phyloP scores from a whole-genome alignment of 73 alveolate species.

The Loxodes magnus region DNA sequence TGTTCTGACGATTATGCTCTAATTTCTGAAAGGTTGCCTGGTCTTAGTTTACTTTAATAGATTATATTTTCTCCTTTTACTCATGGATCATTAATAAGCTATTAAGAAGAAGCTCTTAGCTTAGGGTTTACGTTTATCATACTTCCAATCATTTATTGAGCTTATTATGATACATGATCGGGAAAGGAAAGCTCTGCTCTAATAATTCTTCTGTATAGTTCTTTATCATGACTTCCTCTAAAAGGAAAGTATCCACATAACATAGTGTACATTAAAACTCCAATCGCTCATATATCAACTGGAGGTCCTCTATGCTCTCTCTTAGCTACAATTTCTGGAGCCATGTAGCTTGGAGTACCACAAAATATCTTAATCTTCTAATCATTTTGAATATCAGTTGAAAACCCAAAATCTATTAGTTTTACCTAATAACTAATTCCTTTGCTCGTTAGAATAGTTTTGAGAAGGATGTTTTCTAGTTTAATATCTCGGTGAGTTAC shows the following conservation, averaged over 20 bases:
- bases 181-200: constrained; percentile 32
- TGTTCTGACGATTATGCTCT: too few species aligned
- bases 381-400: constrained; percentile 20
- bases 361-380: constrained; percentile 38
- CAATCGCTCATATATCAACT: constrained; percentile 74
- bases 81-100: constrained; percentile 15
- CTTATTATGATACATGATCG: constrained; percentile 16
- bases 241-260: constrained; percentile 69
- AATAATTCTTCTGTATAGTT: constrained; percentile 18
- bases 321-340: constrained; percentile 70
- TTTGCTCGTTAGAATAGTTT: constrained; percentile 20
- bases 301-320: constrained; percentile 58
- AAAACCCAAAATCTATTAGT: constrained; percentile 74
- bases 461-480: constrained; percentile 62
- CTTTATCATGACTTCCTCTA: constrained; percentile 40
- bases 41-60: too few species aligned
- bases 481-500: constrained; percentile 64
- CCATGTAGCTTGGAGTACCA: constrained; percentile 82
- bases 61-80: too few species aligned
- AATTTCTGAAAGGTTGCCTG: too few species aligned
- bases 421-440: too few species aligned
- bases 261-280: constrained; percentile 45
- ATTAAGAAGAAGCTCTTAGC: constrained; percentile 24
- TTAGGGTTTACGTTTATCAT: constrained; percentile 26
- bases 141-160: constrained; percentile 10